Base-by-base conservation (phyloP, 768 basidiomycete genomes). In the Naganishia onofrii region DNA sequence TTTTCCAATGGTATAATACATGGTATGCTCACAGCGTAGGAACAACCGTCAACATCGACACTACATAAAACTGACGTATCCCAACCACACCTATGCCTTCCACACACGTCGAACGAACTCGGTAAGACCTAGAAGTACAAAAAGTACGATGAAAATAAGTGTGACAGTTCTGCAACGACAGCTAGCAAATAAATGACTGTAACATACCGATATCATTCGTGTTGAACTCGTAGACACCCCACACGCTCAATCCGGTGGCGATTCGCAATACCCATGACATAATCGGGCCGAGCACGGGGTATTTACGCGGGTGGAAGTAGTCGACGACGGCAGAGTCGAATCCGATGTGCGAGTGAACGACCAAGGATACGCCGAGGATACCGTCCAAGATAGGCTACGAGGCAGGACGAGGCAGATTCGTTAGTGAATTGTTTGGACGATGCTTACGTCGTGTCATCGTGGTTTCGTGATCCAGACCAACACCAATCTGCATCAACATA, bases 261-360 rank as follows among this genome's bases (percentile, higher is more conserved):
- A 86, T 81, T 56, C 93, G 86, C 67, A 97, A 84, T 9, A 84
- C 80, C 95, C 95, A 98, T n/a, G 84, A 87, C 15, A 81, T 75
- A 55, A 88, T 66, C 0, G 84, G 87, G 13, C 91, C 93, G 70
- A 93, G 64, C 53, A 88, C 73, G n/a, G 93, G 92, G 85, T 90
- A 96, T 82, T 99, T 98, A 81, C 95, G 90, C 29, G 86, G 83
- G 82, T 97, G 93, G 55, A 98, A 78, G 82, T 98, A 99, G 84
- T 98, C 96, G 60, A 89, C 87, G 53, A 95, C 68, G 68, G 87
- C 81, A 12, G 85, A 78, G 71, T 79, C 80, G 68, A 92, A 94
- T 67, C 94, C 95, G 72, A 99, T 91, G 80, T 99, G 94, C 82
- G 89, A 91, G 84, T 98, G 96, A 80, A 97, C 88, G 73, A 98